Evolutionary conservation across 2,329 filamentous ascomycete genomes (phyloP), one percentile per base, ranked within the genome.

Genomic region (Fusarium sp.): DNA sequence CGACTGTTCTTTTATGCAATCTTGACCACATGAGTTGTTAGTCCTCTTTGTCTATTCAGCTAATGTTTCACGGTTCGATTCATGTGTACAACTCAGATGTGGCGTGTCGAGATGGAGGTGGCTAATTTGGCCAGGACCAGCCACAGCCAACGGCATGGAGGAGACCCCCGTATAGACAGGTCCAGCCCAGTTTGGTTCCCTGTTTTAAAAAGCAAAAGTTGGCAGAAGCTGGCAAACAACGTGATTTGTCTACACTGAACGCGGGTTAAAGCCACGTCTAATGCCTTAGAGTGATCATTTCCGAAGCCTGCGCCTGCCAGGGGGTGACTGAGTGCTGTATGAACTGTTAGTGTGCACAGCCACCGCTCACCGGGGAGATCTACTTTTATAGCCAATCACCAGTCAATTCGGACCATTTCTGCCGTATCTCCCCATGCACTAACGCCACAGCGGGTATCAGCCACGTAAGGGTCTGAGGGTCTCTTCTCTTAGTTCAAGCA

Each of bases 141-240:
- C 65, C 66, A 68, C 66, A 63, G 37, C 62, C 62, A 68, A 63
- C 63, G 44, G 46, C 43, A 43, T 27, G 39, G 27, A 23, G 57
- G 66, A 47, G 49, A 46, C 48, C 51, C 65, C 66, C 44, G 58
- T 48, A 50, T 47, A 11, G 19, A 39, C 41, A 44, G 66, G 55
- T 58, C 66, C 62, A 59, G 66, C 51, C 56, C 56, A 49, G 40
- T 45, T 67, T 43, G 30, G 44, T 62, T 68, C 66, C 66, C 46
- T 58, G 66, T 70, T 68, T 68, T 70, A 19, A 27, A 65, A 23
- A 53, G 51, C 51, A 67, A 68, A 68, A 67, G 66, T 68, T 70
- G 66, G 66, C 57, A 68, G 55, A 65, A 54, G 56, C 48, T 53
- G 62, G 56, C 62, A 57, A 69, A 59, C 50, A 70, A 59, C 48